Percentiles rank a stretch among this genome's conserved stretches.
Conservation (phyloP, 257 asterid genomes). For the Fraxinus cuspidata region DNA sequence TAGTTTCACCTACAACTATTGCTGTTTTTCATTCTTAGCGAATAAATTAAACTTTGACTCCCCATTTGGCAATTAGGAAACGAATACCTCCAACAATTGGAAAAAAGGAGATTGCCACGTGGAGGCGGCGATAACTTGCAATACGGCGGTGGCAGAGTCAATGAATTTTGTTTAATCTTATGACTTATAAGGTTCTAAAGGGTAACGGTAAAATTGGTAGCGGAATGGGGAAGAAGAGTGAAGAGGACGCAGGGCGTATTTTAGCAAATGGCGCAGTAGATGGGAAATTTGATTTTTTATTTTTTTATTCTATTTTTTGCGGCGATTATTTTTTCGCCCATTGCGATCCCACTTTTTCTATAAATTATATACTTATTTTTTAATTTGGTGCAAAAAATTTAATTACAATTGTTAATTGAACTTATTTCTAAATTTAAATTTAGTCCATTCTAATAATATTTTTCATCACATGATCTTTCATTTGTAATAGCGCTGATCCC, state of each 20-base stretch:
- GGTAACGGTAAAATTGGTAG: background rate
- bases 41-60: background rate
- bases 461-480: no score
- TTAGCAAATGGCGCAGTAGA: background rate
- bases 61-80: background rate
- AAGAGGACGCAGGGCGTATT: background rate
- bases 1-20: background rate
- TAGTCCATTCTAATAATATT: no score
- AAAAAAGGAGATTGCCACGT: constrained; percentile 15
- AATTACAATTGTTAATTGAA: no score
- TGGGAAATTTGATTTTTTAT: background rate
- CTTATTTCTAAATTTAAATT: no score
- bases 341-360: background rate
- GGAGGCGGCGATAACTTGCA: constrained; percentile 19
- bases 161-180: background rate
- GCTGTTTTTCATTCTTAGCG: background rate
- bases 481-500: no score
- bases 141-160: background rate
- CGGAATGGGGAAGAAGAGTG: background rate
- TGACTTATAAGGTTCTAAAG: background rate
- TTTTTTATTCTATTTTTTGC: background rate
- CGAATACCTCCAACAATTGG: background rate
- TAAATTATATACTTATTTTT: no score
- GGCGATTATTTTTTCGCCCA: background rate
- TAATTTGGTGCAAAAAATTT: no score